Base-by-base conservation (phyloP, 768 basidiomycete species). In the Pholiota microspora region DNA sequence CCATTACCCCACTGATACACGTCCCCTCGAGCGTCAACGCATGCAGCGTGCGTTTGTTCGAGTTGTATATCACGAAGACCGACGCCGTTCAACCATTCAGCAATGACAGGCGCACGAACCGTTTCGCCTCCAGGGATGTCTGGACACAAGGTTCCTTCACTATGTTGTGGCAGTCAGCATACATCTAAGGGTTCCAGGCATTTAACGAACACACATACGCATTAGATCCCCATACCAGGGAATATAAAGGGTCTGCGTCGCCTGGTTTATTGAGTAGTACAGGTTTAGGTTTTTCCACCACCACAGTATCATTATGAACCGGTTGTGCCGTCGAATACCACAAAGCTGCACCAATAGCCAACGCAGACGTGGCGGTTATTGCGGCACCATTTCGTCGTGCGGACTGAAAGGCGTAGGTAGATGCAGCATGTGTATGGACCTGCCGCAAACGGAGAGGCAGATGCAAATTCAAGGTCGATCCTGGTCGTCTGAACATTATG, bases 1-100 rank as follows among this genome's bases (percentile, higher is more conserved):
- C 80, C 85, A 36, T 77, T 75, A 0, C 91, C 91, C 91, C 91
- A 94, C 61, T 92, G 89, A 62, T 90, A 88, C 2, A 92, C 85
- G 60, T 94, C 86, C 23, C 92, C 92, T 31, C 80, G 77, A 7
- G 82, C 83, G 63, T 93, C 90, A 16, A 93, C 81, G 57, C 88
- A 91, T 12, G 85, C 90, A 0, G 83, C 88, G 58, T 88, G 83
- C 28, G 70, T 73, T 53, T 80, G 75, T 50, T 91, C 84, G 24
- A 93, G 69, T 10, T 77, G 83, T 32, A 93, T 65, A 62, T 93
- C 89, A 7, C 89, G 82, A 12, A 94, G 74, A 3, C 89, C 88
- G 45, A 85, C 76, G 53, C 81, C 80, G 49, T 84, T 75, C 28
- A 94, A 71, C 81, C 86, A 89, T 18, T 70, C 67, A 1, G 73